Conservation (phyloP, 164 flowering plant species). For the Aristolochia fimbriata region DNA sequence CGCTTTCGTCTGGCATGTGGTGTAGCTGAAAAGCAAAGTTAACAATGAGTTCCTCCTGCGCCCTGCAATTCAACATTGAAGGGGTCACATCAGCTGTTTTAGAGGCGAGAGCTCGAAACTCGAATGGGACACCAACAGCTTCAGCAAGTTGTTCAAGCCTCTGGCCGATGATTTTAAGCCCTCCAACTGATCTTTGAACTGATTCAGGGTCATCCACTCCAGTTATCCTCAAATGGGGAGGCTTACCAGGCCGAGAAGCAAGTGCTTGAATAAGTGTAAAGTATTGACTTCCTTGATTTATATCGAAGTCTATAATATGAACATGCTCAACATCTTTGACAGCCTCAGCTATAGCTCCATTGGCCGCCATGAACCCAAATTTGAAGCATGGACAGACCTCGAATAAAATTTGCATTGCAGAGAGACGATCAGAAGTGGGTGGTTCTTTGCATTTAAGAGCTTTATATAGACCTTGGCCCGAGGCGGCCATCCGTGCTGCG, state of each 20-base stretch:
- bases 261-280: constrained; percentile 66
- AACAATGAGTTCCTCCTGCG: constrained; percentile 68
- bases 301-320: constrained; percentile 86
- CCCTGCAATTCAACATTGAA: constrained; percentile 38
- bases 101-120: constrained; percentile 56
- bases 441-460: constrained; percentile 91
- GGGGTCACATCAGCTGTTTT: constrained; percentile 55
- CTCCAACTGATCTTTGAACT: constrained; percentile 76
- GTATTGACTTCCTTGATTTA: constrained; percentile 94
- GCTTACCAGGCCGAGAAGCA: constrained; percentile 35
- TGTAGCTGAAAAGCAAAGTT: constrained; percentile 98
- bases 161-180: constrained; percentile 60
- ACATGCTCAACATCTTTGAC: constrained; percentile 52
- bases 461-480: constrained; percentile 72
- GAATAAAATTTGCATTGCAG: constrained; percentile 96
- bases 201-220: constrained; percentile 97
- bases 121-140: constrained; percentile 47
- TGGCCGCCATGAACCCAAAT: constrained; percentile 93
- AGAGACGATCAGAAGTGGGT: constrained; percentile 68
- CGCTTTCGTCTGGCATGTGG: constrained; percentile 99
- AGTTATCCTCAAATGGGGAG: constrained; percentile 56
- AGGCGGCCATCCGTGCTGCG: constrained; percentile 78
- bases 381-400: constrained; percentile 95
- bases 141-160: constrained; percentile 70
- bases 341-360: constrained; percentile 78